Base-by-base conservation (phyloP, 805 yeast genomes). In the Hyphopichia homilentoma region DNA sequence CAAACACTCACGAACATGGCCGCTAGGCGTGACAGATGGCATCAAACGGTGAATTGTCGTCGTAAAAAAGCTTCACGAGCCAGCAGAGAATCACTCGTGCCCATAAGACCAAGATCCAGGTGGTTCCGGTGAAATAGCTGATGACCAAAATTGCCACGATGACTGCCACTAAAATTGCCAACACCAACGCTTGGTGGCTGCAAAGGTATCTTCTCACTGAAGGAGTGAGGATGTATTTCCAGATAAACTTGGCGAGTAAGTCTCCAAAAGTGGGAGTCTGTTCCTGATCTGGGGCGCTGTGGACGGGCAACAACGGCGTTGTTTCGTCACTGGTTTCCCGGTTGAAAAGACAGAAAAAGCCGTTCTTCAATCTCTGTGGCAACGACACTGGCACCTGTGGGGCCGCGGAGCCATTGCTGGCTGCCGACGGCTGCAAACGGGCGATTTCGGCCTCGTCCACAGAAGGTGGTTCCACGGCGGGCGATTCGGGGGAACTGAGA, bases 251-350 rank as follows among this genome's bases (percentile, higher is more conserved):
- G 3, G 40, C 21, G 12, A 42, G 16, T 5, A 30, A n/a, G 12
- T 29, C 33, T 7, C 26, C 8, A 17, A 16, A 18, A 29, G 20
- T 36, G 29, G 37, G 43, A 25, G 39, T 16, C 18, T 6, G 34
- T 6, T 17, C 11, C 6, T 36, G 33, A 7, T 35, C 17, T 8
- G 32, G 39, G 3, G 34, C n/a, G n/a, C 32, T 34, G 29, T 44
- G 39, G n/a, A 41, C 29, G 4, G 53, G 55, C 18, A 50, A 41
- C 29, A 48, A 44, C 4, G 52, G 54, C 15, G 31, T 39, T 5
- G 27, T 28, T 29, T 40, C 47, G 13, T 29, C 22, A 21, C 30
- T 20, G 22, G 25, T 26, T 21, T 20, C 22, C 22, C n/a, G n/a
- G n/a, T n/a, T n/a, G n/a, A n/a, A n/a, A n/a, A n/a, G n/a, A n/a